Percentiles rank a stretch among this genome's conserved stretches.
Evolutionary conservation across 352 stramenopile species (phyloP).

Genomic region (Phytophthora gonapodyides): DNA sequence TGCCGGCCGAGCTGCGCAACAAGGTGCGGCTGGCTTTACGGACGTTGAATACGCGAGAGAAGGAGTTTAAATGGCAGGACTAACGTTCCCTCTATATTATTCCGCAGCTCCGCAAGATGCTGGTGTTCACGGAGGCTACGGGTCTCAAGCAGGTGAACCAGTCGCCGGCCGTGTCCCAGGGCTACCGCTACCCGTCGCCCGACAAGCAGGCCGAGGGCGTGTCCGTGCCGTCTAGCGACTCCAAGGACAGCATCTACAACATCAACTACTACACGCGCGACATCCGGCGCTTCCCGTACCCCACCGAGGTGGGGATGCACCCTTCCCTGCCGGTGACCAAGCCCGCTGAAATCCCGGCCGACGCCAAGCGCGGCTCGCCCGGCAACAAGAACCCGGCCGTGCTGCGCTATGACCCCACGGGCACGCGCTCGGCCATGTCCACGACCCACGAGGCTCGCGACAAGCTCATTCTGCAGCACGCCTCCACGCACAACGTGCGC

Average conservation of each 20-base stretch:
- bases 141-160: conserved; percentile 75
- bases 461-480: conserved; percentile 68
- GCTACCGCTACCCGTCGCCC: conserved; percentile 82
- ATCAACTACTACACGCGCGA: conserved; percentile 92
- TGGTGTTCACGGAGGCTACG: conserved; percentile 83
- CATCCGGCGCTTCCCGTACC: conserved; percentile 68
- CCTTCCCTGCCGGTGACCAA: conserved; percentile 65
- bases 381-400: conserved; percentile 91
- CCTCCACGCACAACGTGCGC: conserved; percentile 79
- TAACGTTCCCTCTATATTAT: neutral
- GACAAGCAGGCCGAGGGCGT: conserved; percentile 66
- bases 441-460: conserved; percentile 80
- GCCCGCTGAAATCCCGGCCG: conserved; percentile 65
- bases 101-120: conserved; percentile 73
- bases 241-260: conserved; percentile 86
- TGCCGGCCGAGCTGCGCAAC: conserved; percentile 69
- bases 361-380: conserved; percentile 69
- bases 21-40: conserved; percentile 39
- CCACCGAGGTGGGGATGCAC: conserved; percentile 74
- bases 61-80: too few species aligned
- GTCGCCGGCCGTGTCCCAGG: conserved; percentile 61
- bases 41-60: too few species aligned
- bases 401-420: conserved; percentile 80
- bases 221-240: conserved; percentile 71
- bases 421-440: conserved; percentile 87